A percentile compares a stretch with the other conserved stretches of the same genome.
These are phyloP conservation scores for Boletus tomentosulus DNA, from an alignment of 768 basidiomycete species.

Conservation along the genomic window DNA sequence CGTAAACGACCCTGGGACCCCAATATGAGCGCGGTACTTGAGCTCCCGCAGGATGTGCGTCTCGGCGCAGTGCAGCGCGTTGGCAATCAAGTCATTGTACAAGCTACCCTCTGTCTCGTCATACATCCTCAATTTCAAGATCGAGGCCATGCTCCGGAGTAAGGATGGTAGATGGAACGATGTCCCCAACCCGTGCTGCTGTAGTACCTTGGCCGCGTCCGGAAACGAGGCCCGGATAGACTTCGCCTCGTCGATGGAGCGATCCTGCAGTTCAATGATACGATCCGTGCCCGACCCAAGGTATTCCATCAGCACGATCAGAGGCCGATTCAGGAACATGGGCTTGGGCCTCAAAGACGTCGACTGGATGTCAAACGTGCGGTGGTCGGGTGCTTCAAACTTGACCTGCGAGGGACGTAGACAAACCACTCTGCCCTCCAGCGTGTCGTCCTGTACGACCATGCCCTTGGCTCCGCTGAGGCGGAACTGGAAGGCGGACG, in stretches of 20 bases:
- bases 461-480: slow-evolving; percentile 48
- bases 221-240: slow-evolving; percentile 32
- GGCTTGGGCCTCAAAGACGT: slow-evolving; percentile 41
- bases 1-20: slow-evolving; percentile 45
- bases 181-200: slow-evolving; percentile 41
- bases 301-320: slow-evolving; percentile 47
- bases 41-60: slow-evolving; percentile 48
- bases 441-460: slow-evolving; percentile 39
- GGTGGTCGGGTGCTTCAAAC: slow-evolving; percentile 37
- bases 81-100: slow-evolving; percentile 36
- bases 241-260: slow-evolving; percentile 36
- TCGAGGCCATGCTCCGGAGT: slow-evolving; percentile 33
- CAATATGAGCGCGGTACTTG: slow-evolving; percentile 49
- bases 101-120: slow-evolving; percentile 12
- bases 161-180: slow-evolving; percentile 45
- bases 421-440: slow-evolving; percentile 33
- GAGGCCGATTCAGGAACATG: slow-evolving; percentile 44
- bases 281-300: slow-evolving; percentile 33
- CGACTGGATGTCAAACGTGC: slow-evolving; percentile 45
- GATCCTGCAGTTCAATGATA: slow-evolving; percentile 37
- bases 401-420: slow-evolving; percentile 47
- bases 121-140: slow-evolving; percentile 30
- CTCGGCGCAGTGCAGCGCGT: slow-evolving; percentile 35
- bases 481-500: slow-evolving; percentile 44
- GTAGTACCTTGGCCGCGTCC: slow-evolving; percentile 37